Base-by-base conservation (phyloP, 2,329 filamentous ascomycete species). In the Magnaporthiopsis incrustans region DNA sequence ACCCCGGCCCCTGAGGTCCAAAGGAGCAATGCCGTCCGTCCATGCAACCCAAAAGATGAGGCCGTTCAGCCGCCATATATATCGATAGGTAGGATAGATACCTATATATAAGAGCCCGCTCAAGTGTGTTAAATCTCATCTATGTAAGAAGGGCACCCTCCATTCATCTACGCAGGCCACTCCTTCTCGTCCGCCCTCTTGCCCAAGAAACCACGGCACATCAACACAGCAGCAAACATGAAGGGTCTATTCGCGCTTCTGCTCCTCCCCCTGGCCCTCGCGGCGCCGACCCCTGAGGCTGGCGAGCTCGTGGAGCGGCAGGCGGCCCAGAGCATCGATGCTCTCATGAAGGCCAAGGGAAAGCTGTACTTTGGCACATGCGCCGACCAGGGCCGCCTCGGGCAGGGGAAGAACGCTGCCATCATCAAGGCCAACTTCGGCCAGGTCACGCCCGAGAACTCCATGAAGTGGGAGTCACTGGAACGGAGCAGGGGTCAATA, bases 391-490 rank as follows among this genome's bases (percentile, higher is more conserved):
- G 76, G 76, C 66, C 79, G 76, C 14, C 79, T 89, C 4, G 76
- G 71, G 44, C 71, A 76, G 12, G 78, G 76, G 64, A 77, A 80
- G 67, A 84, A 81, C 65, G 79, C 79, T n/a, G 78, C 79, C 65
- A 79, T 88, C 70, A 84, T 89, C 73, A 79, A 81, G 67, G 76
- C 78, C 63, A 77, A 88, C 73, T 89, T 89, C 67, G 86, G 86
- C 26, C 82, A 85, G 72, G 77, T 90, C 27, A 89, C 87, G 0
- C 81, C 83, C 1, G 88, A 90, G 77, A 89, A 90, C 78, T 84
- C 79, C 71, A 87, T 89, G 82, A 89, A 90, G 75, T 90, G 86
- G 86, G 84, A 88, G 68, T 76, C 81, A 44, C 78, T 78, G 25
- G 77, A 88, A 73, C 70, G 69, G n/a, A 71, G 71, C 33, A 76